Evolutionary conservation across 164 flowering plant species (phyloP), one percentile per base, ranked within the genome.

Genomic region (Taxillus chinensis): DNA sequence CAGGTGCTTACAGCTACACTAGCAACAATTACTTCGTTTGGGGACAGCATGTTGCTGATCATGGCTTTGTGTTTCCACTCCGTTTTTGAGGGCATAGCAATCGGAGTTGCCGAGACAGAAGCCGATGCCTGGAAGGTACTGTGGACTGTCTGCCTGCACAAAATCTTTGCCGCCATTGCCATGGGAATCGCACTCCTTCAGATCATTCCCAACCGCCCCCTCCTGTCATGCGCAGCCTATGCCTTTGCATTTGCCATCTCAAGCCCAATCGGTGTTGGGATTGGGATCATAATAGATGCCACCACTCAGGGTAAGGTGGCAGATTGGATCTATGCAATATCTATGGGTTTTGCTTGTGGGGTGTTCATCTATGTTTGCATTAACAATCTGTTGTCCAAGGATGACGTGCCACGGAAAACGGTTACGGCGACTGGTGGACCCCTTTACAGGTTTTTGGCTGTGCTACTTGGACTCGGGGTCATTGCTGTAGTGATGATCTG

Each of bases 401-500:
- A 86, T 0, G 83, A 76, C 58, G 16, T 16, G 5, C 82, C 88
- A 3, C 69, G 63, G 52, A 73, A 57, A 39, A 54, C 40, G 3
- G 70, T 64, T 61, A 16, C 41, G 0, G 62, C 74, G 3, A 2
- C 27, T 27, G 74, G 83, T 40, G 68, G 71, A 9, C 86, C 85
- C 8, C 59, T 50, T 62, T 45, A 67, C 62, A 82, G 73, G 83
- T 69, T 83, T 57, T 56, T 79, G 55, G 86, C 89, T 8, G 89
- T 82, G 62, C 4, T 71, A 16, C 53, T 82, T 39, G 95, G 95
- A 0, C 57, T 87, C 53, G 86, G 74, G 3, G 80, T 87, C 10
- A 87, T 87, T 39, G 84, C 90, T 2, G 80, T 87, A 49, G 93
- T 87, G 38, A 87, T 87, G 93, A 87, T 85, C 5, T 87, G 90